Conservation (phyloP, 2,329 filamentous ascomycete species). For the Fonsecaea multimorphosa region DNA sequence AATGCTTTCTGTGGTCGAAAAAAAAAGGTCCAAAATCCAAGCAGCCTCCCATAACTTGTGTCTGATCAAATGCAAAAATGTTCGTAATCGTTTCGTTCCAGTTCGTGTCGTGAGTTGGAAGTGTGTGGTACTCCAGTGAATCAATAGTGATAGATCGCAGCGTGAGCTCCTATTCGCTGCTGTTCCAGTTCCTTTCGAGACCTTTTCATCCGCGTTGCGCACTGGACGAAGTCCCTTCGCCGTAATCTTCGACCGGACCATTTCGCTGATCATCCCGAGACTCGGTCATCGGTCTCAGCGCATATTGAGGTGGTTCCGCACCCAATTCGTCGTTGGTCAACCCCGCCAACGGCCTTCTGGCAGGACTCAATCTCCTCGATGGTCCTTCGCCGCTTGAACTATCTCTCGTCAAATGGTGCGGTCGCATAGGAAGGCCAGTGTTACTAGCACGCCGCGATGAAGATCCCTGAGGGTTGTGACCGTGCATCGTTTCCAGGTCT, state of each 20-base stretch:
- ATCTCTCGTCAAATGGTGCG: slow-evolving; percentile 2
- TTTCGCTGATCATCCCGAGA: slow-evolving; percentile 12
- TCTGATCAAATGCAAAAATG: neutral
- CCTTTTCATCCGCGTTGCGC: slow-evolving; percentile 5
- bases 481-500: slow-evolving; percentile 55
- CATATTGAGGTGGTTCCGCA: slow-evolving; percentile 34
- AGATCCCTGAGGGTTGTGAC: slow-evolving; percentile 42
- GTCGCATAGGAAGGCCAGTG: slow-evolving; percentile 26
- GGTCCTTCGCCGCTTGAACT: slow-evolving; percentile 23
- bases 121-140: neutral
- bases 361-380: slow-evolving; percentile 15
- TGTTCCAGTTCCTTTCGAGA: neutral
- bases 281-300: slow-evolving; percentile 15
- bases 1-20: slow-evolving; percentile 8
- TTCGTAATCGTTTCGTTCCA: slow-evolving; percentile 2
- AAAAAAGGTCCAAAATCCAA: slow-evolving; percentile 11
- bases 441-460: slow-evolving; percentile 28
- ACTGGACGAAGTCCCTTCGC: slow-evolving; percentile 28
- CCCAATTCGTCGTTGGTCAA: slow-evolving; percentile 39
- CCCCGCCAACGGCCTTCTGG: slow-evolving; percentile 21
- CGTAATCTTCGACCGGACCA: slow-evolving; percentile 29
- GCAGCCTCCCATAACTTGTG: slow-evolving; percentile 4
- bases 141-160: neutral
- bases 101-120: slow-evolving; percentile 9
- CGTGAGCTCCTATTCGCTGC: neutral